phyloP scores from a whole-genome alignment of 306 rosid genomes.

The Rosa rugosa region DNA sequence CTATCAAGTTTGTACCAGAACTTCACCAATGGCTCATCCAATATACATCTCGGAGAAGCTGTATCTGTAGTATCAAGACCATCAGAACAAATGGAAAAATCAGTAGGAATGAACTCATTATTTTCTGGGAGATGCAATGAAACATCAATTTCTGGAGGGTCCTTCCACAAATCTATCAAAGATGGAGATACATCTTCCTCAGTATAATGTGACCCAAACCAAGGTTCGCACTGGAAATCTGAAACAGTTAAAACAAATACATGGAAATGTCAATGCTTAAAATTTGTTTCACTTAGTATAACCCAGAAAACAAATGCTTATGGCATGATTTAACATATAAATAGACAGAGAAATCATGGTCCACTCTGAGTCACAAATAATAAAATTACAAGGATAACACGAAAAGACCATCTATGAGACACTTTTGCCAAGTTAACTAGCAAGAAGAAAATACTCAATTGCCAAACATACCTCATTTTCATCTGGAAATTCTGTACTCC shows the following conservation, averaged over 20 bases:
- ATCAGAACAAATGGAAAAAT: conserved; percentile 69
- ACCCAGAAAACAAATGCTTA: background rate
- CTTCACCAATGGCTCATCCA: conserved; percentile 81
- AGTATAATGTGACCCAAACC: conserved; percentile 81
- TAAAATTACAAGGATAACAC: background rate
- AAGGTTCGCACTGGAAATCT: conserved; percentile 74
- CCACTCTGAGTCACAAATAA: background rate
- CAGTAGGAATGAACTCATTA: conserved; percentile 89
- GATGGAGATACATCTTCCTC: conserved; percentile 71
- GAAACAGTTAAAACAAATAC: conserved; percentile 27
- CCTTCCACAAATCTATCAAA: conserved; percentile 74
- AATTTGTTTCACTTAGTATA: conserved; percentile 13
- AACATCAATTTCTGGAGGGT: conserved; percentile 72
- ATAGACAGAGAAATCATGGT: background rate
- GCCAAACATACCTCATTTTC: conserved; percentile 85
- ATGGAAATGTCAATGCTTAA: background rate
- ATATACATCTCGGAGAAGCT: conserved; percentile 67
- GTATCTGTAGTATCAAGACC: conserved; percentile 37
- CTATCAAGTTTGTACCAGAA: conserved; percentile 87
- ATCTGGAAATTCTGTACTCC: conserved; percentile 87
- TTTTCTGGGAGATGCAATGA: conserved; percentile 81
- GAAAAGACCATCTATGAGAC: background rate
- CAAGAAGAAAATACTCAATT: conserved; percentile 14
- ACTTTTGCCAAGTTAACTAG: background rate
- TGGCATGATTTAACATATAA: conserved; percentile 6